Evolutionary conservation across 306 rosid genomes (phyloP), one percentile per base, ranked within the genome.

Genomic region (Hylodesmum podocarpum): DNA sequence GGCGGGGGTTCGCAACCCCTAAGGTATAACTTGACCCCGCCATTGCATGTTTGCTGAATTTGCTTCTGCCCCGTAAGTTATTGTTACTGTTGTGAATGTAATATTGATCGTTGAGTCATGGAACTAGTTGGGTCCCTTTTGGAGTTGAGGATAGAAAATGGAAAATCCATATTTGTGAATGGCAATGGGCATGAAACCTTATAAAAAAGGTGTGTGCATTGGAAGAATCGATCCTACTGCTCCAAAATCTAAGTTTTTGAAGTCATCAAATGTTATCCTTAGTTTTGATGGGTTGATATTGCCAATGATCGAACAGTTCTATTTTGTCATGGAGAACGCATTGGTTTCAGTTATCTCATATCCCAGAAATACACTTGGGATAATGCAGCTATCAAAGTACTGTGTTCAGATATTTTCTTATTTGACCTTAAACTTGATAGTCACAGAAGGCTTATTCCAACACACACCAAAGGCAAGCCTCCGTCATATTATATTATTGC

Each of bases 221-320:
- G n/a, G n/a, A n/a, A n/a, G n/a, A 86, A 84, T 94, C 65, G 98
- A 94, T 78, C 97, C 97, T 59, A 94, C 97, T 4, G 86, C 97
- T 59, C 90, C 92, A 49, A 97, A 90, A 78, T 84, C 85, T 67
- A 86, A 82, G 66, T 90, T 94, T 75, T 80, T 94, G 91, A 88
- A 90, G 86, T 93, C 98, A 58, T 89, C 93, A 37, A 97, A 94
- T 89, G 86, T 94, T 65, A 87, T 94, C 78, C 96, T 94, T 77
- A 87, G 92, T 84, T 94, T 94, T 80, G 98, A 94, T 77, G 90
- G 91, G 82, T 90, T 77, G 81, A 88, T 82, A 90, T 94, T 87
- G 97, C 98, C 70, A 91, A 94, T 78, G 98, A 94, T 69, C 97
- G 98, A 86, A 94, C 98, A 59, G 94, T 91, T 77, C 90, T 96